Evolutionary conservation across 805 yeast species (phyloP), one percentile per base, ranked within the genome.

Genomic region (Candida golubevii): DNA sequence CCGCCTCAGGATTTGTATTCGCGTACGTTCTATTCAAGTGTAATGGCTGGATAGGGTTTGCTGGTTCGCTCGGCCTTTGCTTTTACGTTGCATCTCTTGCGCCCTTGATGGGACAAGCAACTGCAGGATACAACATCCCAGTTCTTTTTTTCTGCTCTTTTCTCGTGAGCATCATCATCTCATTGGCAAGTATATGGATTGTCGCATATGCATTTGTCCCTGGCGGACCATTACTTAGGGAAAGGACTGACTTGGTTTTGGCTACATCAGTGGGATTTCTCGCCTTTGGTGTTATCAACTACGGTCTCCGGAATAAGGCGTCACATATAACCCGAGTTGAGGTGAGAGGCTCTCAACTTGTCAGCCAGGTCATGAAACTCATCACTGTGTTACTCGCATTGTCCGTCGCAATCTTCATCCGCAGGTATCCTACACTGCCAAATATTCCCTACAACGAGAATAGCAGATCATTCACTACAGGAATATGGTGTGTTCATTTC

Each of bases 161-260:
- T 45, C 57, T 80, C 6, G 52, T 78, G 36, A 67, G 76, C 49
- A 69, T 82, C 41, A 38, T 84, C 4, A 60, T 87, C 32, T 73
- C 83, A 26, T 72, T 93, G 49, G 95, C 85, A 6, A 91, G 89
- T 63, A 95, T 91, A 40, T 91, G 98, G 98, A 83, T 85, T 35
- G 98, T 93, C 37, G 99, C 99, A 0, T 93, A 93, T 64, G 98
- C 99, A 0, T 93, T 93, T 68, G 99, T 93, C 38, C 99, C 99
- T 9, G 90, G 88, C 48, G 99, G 99, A 8, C 83, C 84, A 60
- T 48, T 85, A 18, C 71, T 93, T 41, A 79, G 99, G 59, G 99
- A 93, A 65, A 78, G 97, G 62, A 83, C 93, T 1, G 96, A 88
- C 62, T 63, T 85, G 37, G 78, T 93, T 2, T 63, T 89, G 36